These are phyloP conservation scores for Pholiota microspora DNA, from an alignment of 768 basidiomycete species.

Conservation along the genomic window DNA sequence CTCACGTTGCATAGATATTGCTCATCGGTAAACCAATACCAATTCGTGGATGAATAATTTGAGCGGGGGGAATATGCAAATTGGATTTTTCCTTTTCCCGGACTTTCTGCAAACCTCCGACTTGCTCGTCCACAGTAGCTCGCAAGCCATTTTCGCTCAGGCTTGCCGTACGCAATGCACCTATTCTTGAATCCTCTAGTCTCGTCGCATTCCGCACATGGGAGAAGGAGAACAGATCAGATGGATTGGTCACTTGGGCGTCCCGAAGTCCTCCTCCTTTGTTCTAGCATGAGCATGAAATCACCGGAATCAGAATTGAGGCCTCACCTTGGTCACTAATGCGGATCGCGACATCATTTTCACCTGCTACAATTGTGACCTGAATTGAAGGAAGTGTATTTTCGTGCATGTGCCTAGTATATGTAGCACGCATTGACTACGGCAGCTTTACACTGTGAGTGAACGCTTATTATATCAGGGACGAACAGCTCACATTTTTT, in stretches of 20 bases:
- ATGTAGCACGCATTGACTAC: conserved; percentile 74
- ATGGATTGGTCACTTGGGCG: conserved; percentile 52
- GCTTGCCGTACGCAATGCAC: conserved; percentile 64
- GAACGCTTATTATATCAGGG: not conserved
- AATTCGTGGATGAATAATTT: conserved; percentile 55
- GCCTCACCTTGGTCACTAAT: conserved; percentile 84
- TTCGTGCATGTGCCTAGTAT: conserved; percentile 43
- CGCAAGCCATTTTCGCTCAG: conserved; percentile 59
- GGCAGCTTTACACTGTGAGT: not conserved
- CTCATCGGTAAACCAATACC: conserved; percentile 89
- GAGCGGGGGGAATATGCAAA: conserved; percentile 41
- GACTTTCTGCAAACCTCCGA: conserved; percentile 45
- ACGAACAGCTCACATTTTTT: conserved; percentile 69
- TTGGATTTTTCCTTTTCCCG: conserved; percentile 29
- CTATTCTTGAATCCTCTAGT: conserved; percentile 63
- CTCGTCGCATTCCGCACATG: conserved; percentile 76
- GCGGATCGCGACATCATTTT: conserved; percentile 73
- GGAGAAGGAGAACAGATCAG: conserved; percentile 88
- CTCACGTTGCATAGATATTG: conserved; percentile 78
- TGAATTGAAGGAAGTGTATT: conserved; percentile 56
- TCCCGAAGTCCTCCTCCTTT: conserved; percentile 71
- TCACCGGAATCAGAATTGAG: not conserved
- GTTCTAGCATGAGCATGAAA: conserved; percentile 12
- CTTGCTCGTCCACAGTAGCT: conserved; percentile 81
- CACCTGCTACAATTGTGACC: conserved; percentile 74